These are phyloP conservation scores for Citrus reticulata DNA, from an alignment of 345 rosid species.

Conservation along the genomic window DNA sequence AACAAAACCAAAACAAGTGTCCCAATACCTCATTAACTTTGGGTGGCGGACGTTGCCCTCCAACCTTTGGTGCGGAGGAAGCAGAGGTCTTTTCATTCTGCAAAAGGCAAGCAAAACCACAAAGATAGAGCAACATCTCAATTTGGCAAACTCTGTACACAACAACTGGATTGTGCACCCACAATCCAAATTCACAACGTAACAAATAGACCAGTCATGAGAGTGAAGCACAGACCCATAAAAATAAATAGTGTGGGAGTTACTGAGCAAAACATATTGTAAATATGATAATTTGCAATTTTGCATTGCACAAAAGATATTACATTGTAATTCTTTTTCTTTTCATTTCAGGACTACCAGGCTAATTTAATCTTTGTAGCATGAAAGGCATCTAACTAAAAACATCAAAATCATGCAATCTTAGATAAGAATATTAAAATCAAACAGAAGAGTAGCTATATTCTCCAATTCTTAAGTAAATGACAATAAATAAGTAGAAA, in stretches of 20 bases:
- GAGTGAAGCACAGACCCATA: not conserved
- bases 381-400: not conserved
- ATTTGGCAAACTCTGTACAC: not conserved
- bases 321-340: not conserved
- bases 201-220: not conserved
- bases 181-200: not conserved
- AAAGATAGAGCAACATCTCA: not conserved
- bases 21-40: conserved; percentile 51
- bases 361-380: not conserved
- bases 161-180: not conserved
- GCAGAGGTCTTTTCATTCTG: conserved; percentile 56
- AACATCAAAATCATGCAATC: not conserved
- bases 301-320: not conserved
- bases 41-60: conserved; percentile 23
- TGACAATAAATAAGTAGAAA: not conserved
- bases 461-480: not conserved
- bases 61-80: conserved; percentile 38
- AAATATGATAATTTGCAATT: not conserved
- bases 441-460: not conserved
- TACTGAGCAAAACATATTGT: not conserved
- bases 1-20: not conserved
- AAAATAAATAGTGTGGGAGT: not conserved
- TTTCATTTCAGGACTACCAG: not conserved
- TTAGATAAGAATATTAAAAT: not conserved
- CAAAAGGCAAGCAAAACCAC: conserved; percentile 18